Base-by-base conservation (phyloP, 2,329 filamentous ascomycete genomes). In the Colletotrichum shisoi region DNA sequence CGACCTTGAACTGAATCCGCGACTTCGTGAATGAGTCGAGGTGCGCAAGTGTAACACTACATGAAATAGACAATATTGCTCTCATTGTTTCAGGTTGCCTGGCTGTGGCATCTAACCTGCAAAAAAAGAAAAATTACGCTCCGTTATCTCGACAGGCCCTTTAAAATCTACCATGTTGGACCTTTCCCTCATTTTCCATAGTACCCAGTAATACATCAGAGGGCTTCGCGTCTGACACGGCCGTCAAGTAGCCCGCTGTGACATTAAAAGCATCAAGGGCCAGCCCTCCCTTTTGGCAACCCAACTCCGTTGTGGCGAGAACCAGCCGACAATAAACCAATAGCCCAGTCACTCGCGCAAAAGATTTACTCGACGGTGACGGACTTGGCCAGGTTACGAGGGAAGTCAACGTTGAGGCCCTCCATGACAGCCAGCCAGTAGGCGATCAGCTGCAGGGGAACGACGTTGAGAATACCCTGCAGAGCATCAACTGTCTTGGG, bases 361-460 rank as follows among this genome's bases (percentile, higher is more conserved):
- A 13, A 39, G 66, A 62, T 76, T 85, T 94, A 99, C 88, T 99
- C 95, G 73, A 99, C 95, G 71, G 95, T 99, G 71, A 99, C 95
- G 71, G 93, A 97, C 89, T 99, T 99, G 79, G 95, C 95, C 82
- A 99, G 83, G 85, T 99, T 99, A 76, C 95, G 91, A 66, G 95
- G 95, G 88, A 98, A 98, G 79, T 99, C 95, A 68, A 99, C 95
- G 78, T 99, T 98, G 72, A 97, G 85, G 59, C 94, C 94, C 84
- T 97, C 95, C 72, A 91, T 91, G 74, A 99, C 94, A 62, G 95
- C 95, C 71, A 99, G 89, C 94, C 95, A 98, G 87, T 99, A 99
- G 68, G 95, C 92, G 83, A 99, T 97, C 74, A 99, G 86, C 85
- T 99, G 95, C 75, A 99, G 87, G 59, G 95, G 95, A 73, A 99